Evolutionary conservation across 495 filamentous ascomycete species (phyloP).

Genomic region (Podospora conica): DNA sequence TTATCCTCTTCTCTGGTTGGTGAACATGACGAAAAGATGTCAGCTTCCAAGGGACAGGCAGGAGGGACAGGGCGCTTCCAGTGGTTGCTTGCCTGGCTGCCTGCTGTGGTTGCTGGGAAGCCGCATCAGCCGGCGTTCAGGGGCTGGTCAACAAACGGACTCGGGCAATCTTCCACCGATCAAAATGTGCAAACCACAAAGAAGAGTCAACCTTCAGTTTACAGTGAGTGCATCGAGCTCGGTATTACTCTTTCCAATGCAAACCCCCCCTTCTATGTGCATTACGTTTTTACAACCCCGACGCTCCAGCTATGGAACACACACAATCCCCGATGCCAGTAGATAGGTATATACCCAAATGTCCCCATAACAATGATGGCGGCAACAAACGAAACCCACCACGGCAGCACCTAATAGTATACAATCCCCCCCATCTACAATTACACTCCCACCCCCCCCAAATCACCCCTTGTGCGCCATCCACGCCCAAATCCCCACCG

Average conservation of each 20-base stretch:
- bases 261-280: not conserved
- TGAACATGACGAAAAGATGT: not conserved
- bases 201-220: not conserved
- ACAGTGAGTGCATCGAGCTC: not conserved
- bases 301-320: not conserved
- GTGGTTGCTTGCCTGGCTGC: not conserved
- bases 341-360: not conserved
- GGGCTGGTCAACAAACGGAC: not conserved
- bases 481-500: slow-evolving; percentile 34
- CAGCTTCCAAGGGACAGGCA: too few relatives aligned
- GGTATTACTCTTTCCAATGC: not conserved
- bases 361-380: not conserved
- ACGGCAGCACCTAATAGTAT: not conserved
- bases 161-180: too few relatives aligned
- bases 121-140: not conserved
- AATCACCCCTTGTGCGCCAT: slow-evolving; percentile 34
- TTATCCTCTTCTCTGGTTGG: not conserved
- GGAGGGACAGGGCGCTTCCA: not conserved
- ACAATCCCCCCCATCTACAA: not conserved
- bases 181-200: not conserved
- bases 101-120: not conserved
- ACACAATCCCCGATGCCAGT: not conserved
- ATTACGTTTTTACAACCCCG: not conserved
- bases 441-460: not conserved
- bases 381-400: not conserved